A percentile compares a stretch with the other conserved stretches of the same genome.
Conservation (phyloP, 176 grass and related monocot species). For the Chrysopogon serrulatus region DNA sequence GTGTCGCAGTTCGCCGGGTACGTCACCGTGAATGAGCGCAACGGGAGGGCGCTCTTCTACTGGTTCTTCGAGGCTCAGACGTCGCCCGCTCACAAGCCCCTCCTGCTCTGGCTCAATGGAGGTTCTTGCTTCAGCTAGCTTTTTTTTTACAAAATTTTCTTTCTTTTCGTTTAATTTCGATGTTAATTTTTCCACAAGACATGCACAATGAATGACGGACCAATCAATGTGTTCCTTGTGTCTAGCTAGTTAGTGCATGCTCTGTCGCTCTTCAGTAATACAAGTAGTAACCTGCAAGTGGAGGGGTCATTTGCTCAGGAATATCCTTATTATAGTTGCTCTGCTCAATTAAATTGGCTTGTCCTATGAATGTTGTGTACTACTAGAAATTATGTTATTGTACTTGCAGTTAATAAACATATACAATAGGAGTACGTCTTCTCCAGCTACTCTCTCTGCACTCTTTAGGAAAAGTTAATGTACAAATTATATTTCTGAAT, state of each 20-base stretch:
- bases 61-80: slow-evolving; percentile 88
- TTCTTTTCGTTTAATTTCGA: background rate
- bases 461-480: background rate
- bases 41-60: slow-evolving; percentile 63
- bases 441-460: background rate
- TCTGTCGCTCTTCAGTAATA: background rate
- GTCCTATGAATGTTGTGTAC: background rate
- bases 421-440: too few species aligned
- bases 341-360: background rate
- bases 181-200: background rate
- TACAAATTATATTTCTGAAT: background rate
- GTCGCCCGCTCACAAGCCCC: slow-evolving; percentile 41
- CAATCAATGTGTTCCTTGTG: background rate
- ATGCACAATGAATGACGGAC: background rate
- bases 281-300: background rate
- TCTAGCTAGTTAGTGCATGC: background rate
- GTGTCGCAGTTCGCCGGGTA: slow-evolving; percentile 56
- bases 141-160: too few species aligned
- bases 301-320: background rate
- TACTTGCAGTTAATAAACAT: background rate
- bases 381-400: background rate
- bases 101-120: slow-evolving; percentile 98
- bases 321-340: background rate
- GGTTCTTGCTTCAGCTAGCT: background rate
- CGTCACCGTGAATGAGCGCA: slow-evolving; percentile 38